Conservation (phyloP, 495 filamentous ascomycete genomes). For the Cudoniella acicularis region DNA sequence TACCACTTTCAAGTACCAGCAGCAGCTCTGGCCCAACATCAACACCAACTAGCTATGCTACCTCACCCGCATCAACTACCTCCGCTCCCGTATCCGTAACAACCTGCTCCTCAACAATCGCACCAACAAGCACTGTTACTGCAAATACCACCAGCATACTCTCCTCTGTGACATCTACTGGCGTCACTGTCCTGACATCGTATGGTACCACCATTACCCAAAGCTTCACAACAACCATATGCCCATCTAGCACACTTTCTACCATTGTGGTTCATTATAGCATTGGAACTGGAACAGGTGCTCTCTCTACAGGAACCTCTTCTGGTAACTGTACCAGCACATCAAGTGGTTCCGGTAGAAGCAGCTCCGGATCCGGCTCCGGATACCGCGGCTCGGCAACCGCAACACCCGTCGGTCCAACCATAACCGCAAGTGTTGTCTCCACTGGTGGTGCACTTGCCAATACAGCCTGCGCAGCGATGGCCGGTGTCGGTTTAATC, state of each 20-base stretch:
- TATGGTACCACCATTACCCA: too few relatives aligned
- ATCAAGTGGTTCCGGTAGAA: background rate
- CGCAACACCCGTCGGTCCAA: constrained; percentile 12
- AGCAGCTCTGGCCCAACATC: background rate
- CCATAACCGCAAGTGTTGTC: background rate
- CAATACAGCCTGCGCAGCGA: constrained; percentile 10
- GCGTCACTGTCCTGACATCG: too few relatives aligned
- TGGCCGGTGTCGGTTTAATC: constrained; percentile 16
- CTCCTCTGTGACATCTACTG: too few relatives aligned
- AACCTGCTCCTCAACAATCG: background rate
- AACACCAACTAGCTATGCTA: background rate
- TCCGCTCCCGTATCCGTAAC: background rate
- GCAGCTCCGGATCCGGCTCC: background rate
- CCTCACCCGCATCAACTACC: background rate
- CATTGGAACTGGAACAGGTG: background rate
- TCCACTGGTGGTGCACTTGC: constrained; percentile 9
- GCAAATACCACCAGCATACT: too few relatives aligned
- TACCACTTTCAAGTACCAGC: background rate
- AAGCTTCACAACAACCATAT: background rate
- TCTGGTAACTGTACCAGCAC: background rate
- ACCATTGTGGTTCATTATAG: background rate
- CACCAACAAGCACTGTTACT: background rate
- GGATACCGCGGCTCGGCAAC: constrained; percentile 1
- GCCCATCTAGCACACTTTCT: background rate
- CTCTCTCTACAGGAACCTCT: background rate